Evolutionary conservation across 805 yeast species (phyloP), one percentile per base, ranked within the genome.

Genomic region (Suhomyces emberorum): DNA sequence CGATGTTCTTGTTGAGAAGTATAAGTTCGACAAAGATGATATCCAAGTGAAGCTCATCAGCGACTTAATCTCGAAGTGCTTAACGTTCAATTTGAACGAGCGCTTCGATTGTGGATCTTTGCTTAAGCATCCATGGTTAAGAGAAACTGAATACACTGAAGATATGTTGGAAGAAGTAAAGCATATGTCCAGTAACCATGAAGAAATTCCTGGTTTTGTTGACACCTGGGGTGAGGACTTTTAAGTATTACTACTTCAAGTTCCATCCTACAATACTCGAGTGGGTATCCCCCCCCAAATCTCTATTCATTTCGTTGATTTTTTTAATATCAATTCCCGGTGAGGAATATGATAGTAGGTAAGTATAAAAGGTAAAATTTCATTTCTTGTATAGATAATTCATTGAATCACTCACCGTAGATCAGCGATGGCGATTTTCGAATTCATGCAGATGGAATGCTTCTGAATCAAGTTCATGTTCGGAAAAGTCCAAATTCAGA

Each of bases 21-120:
- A 73, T 51, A 72, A 72, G 46, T 65, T 76, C 40, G 58, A 57
- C 12, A 37, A 37, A 9, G 46, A 51, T 18, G 63, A 63, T 36
- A 47, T 57, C 15, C 55, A 62, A 24, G 65, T 72, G 4, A 39
- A 43, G 23, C 65, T 72, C 25, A 54, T 76, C 12, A 48, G 70
- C 4, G 74, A 69, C 38, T 75, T 80, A 40, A 59, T 80, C 25
- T 47, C 61, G 31, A 66, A 74, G 37, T 74, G 81, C 65, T 61
- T 80, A 31, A 62, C 59, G 32, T 66, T 69, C 46, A 68, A 72
- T 46, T 74, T 80, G 17, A 55, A 55, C 29, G 66, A 66, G 9
- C 62, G 85, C 35, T 70, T 65, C 34, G 83, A 78, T 59, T 74
- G 79, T 18, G 74, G 76, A 25, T 65, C 76, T 6, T 63, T 78